Percentiles rank a stretch among this genome's conserved stretches.
phyloP scores from a whole-genome alignment of 177 flowering plant species.

The Telopea speciosissima region DNA sequence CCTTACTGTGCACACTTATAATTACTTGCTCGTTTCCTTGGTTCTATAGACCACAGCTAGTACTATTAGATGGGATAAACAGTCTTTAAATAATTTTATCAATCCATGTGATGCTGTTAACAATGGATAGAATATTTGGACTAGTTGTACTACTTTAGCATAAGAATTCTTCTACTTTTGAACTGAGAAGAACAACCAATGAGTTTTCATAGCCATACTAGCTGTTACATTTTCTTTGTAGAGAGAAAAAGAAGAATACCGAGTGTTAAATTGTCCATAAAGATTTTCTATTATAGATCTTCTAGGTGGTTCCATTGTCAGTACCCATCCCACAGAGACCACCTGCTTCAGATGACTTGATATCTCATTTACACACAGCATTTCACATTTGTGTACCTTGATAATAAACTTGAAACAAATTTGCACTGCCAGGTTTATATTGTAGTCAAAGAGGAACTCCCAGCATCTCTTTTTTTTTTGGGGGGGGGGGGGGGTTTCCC shows the following conservation, averaged over 20 bases:
- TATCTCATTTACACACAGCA: neutral
- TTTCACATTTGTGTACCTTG: neutral
- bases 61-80: neutral
- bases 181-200: neutral
- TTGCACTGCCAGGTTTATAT: neutral
- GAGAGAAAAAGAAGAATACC: no score
- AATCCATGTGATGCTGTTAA: neutral
- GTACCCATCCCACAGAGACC: neutral
- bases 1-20: neutral
- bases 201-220: neutral
- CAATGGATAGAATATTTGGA: neutral
- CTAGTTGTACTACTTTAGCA: no score
- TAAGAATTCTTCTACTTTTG: neutral
- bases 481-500: neutral
- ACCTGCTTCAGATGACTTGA: neutral
- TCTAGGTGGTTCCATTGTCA: neutral
- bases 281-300: no score
- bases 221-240: neutral
- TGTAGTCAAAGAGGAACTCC: neutral
- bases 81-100: no score
- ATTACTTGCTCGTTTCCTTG: neutral
- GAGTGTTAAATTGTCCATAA: no score
- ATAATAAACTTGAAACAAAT: no score
- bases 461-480: neutral
- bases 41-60: neutral